Evolutionary conservation across 78 protist species (phyloP), one percentile per base, ranked within the genome.

Genomic region (Dictyostelium intermedium): DNA sequence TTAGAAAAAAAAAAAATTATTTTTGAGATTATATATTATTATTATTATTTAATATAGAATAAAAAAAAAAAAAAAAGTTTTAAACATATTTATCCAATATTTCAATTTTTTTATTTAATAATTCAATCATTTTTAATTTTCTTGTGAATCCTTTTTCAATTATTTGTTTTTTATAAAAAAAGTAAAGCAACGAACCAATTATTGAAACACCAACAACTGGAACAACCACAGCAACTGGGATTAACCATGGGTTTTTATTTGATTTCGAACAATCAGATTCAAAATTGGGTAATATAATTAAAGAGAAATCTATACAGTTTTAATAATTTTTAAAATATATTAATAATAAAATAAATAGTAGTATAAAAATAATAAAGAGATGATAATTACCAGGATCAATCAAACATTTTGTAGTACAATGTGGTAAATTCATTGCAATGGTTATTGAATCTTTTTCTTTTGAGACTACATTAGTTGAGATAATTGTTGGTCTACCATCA

Each of bases 401-500:
- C 20, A 56, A 56, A 20, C 66, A 56, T 56, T 56, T 56, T 4
- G 10, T 56, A 0, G 66, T 20, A 20, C 66, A 76, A 41, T 60
- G 60, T 39, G 92, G 92, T 56, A 87, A 60, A 16, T 32, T 78
- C 20, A 87, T 78, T 10, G 70, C 92, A 61, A 78, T 5, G 1
- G 9, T 60, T 2, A 78, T 56, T 25, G 70, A 10, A 23, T 35
- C 43, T 10, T 78, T 73, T 11, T 41, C 61, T 53, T 50, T n/a
- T 41, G 27, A 45, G 7, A 78, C 10, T 41, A 87, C 45, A 3
- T 37, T 61, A 5, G 84, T 60, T 27, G 66, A 6, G 10, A 39
- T 20, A 23, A 18, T 39, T 18, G 85, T 43, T 13, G 92, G 69
- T 35, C 79, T 27, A 18, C 85, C 85, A 32, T 87, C 92, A 16